Percentiles rank a stretch among this genome's conserved stretches.
Conservation (phyloP, 2,329 filamentous ascomycete genomes). For the Cryphonectria carpinicola region DNA sequence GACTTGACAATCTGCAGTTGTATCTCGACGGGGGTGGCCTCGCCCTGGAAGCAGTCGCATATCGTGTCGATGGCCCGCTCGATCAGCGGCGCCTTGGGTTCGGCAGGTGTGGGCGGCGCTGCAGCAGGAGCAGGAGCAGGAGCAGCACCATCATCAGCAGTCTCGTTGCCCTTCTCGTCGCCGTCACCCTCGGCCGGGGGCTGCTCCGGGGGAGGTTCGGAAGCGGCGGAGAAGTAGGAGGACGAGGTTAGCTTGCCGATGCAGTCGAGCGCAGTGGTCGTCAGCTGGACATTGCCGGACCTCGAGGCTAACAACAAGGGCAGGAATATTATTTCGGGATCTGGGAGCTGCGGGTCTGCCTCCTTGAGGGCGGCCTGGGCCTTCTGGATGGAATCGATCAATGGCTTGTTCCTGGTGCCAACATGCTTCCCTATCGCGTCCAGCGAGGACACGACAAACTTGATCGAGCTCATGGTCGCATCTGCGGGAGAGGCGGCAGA, state of each 20-base stretch:
- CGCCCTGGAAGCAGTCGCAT: slow-evolving; percentile 98
- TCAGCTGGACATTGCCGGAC: slow-evolving; percentile 80
- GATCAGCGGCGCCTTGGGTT: slow-evolving; percentile 73
- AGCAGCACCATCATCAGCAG: background rate
- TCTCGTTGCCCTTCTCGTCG: background rate
- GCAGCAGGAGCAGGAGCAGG: slow-evolving; percentile 50
- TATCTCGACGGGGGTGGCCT: slow-evolving; percentile 87
- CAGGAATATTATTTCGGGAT: slow-evolving; percentile 89
- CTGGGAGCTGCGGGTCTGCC: slow-evolving; percentile 77
- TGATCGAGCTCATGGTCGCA: slow-evolving; percentile 83
- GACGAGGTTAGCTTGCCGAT: slow-evolving; percentile 99
- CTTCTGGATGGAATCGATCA: slow-evolving; percentile 79
- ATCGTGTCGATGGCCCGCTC: slow-evolving; percentile 98
- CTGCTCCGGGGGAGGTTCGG: slow-evolving; percentile 46
- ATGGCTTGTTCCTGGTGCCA: slow-evolving; percentile 74
- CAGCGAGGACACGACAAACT: slow-evolving; percentile 92
- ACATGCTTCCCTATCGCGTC: slow-evolving; percentile 92
- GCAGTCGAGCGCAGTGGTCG: slow-evolving; percentile 91
- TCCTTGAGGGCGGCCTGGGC: slow-evolving; percentile 87
- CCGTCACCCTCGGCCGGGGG: slow-evolving; percentile 44
- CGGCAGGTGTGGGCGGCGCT: slow-evolving; percentile 45
- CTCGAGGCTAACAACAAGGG: slow-evolving; percentile 90
- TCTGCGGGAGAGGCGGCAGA: slow-evolving; percentile 28
- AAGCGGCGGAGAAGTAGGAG: slow-evolving; percentile 85
- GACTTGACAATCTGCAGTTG: slow-evolving; percentile 99